These are phyloP conservation scores for Aspergillus costaricaensis DNA, from an alignment of 2,329 filamentous ascomycete species.

Conservation along the genomic window DNA sequence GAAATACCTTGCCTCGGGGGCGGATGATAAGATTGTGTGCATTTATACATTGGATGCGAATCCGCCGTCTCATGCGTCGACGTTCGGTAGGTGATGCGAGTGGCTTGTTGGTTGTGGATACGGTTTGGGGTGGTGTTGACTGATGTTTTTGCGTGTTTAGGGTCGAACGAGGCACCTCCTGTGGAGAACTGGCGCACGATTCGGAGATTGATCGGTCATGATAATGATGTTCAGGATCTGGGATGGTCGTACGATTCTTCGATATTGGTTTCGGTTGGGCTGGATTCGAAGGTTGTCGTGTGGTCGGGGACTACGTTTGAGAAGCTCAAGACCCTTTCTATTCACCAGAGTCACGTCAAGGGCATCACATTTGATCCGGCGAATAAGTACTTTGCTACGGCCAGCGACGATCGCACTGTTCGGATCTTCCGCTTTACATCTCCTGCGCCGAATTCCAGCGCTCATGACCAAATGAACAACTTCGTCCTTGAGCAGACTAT, in stretches of 20 bases:
- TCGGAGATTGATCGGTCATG: conserved; percentile 89
- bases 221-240: conserved; percentile 97
- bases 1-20: conserved; percentile 92
- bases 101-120: background rate
- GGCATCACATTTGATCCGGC: conserved; percentile 98
- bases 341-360: conserved; percentile 97
- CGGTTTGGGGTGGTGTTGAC: background rate
- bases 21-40: conserved; percentile 98
- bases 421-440: conserved; percentile 95
- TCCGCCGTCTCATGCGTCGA: conserved; percentile 71
- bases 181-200: conserved; percentile 98
- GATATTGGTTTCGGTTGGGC: conserved; percentile 88
- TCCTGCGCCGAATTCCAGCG: conserved; percentile 83
- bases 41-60: conserved; percentile 89
- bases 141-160: conserved; percentile 42
- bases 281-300: conserved; percentile 97
- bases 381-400: conserved; percentile 98
- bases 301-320: conserved; percentile 99
- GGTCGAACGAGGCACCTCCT: conserved; percentile 83
- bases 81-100: conserved; percentile 66
- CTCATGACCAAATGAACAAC: conserved; percentile 95
- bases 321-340: conserved; percentile 89
- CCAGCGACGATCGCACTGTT: conserved; percentile 94
- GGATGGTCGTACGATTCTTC: conserved; percentile 97
- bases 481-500: conserved; percentile 95